phyloP scores from a whole-genome alignment of 1,284 basidiomycete genomes.

The Cystobasidiaceae sp. region DNA sequence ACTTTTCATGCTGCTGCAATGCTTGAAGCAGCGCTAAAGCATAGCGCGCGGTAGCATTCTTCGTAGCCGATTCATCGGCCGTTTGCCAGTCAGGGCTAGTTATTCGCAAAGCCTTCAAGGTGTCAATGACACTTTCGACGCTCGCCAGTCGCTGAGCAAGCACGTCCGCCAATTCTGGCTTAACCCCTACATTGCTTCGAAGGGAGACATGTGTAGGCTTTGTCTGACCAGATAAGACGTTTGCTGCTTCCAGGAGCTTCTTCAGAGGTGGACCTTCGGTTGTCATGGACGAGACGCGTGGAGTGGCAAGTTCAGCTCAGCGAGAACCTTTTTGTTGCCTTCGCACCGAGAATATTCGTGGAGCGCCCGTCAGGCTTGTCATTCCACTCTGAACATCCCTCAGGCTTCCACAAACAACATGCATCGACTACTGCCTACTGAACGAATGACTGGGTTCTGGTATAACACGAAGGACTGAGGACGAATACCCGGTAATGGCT shows the following conservation, averaged over 20 bases:
- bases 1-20: not conserved
- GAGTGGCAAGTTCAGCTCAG: not conserved
- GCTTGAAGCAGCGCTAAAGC: not conserved
- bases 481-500: not conserved
- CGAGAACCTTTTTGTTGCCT: not conserved
- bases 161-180: conserved; percentile 1
- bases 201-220: not conserved
- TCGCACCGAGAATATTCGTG: not conserved
- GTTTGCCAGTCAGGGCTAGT: not conserved
- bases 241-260: not conserved
- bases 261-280: not conserved
- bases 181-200: not conserved
- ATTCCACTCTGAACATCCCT: too few species aligned
- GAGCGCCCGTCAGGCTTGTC: too few species aligned
- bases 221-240: conserved; percentile 12
- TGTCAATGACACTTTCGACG: not conserved
- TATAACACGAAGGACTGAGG: not conserved
- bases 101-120: not conserved
- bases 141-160: conserved; percentile 7
- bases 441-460: too few species aligned
- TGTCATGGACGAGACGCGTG: conserved; percentile 3
- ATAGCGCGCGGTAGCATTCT: not conserved
- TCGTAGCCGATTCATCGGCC: not conserved
- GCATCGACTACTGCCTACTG: too few species aligned
- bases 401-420: too few species aligned